Conservation (phyloP, 192 early-diverging fungal genomes). For the Cetraspora pellucida region DNA sequence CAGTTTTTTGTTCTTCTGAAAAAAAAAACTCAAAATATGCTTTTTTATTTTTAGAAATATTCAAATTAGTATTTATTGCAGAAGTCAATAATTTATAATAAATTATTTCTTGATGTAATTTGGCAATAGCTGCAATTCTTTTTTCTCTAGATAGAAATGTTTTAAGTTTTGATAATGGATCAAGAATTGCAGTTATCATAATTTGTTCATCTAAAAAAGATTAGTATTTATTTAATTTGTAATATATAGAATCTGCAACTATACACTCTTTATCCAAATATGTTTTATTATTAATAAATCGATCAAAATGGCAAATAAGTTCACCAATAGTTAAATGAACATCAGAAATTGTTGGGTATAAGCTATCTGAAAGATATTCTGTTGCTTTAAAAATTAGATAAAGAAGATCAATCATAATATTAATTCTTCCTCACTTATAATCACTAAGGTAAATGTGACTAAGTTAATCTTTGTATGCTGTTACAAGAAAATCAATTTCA, state of each 20-base stretch:
- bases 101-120: background rate
- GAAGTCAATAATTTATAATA: background rate
- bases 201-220: background rate
- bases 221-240: conserved; percentile 16
- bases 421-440: background rate
- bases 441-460: background rate
- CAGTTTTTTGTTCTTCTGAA: too few relatives aligned
- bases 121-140: background rate
- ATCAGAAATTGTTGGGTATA: conserved; percentile 10
- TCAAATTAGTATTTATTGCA: background rate
- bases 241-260: conserved; percentile 2
- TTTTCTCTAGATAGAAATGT: background rate
- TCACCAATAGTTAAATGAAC: background rate
- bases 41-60: background rate
- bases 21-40: too few relatives aligned
- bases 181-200: background rate
- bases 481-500: background rate
- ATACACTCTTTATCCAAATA: background rate
- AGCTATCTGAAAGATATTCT: too few relatives aligned
- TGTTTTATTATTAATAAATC: background rate
- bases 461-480: background rate
- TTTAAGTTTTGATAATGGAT: background rate
- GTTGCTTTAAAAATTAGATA: too few relatives aligned
- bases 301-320: background rate
- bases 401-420: background rate